Base-by-base conservation (phyloP, 306 rosid species). In the Lablab purpureus region DNA sequence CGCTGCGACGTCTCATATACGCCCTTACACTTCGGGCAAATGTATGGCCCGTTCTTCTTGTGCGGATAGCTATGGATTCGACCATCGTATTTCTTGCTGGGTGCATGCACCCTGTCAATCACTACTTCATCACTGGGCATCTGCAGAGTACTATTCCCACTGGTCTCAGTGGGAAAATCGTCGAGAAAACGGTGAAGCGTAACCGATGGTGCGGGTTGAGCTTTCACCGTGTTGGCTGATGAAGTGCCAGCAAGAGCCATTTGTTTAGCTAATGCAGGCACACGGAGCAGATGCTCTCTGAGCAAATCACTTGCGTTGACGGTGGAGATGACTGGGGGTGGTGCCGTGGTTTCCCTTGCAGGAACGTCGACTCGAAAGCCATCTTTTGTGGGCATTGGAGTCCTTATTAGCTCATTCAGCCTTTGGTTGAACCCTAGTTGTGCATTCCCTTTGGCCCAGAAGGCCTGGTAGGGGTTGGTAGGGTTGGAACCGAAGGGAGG, bases 21-120 rank as follows among this genome's bases (percentile, higher is more conserved):
- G 1, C 25, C 15, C 1, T 2, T 60, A 19, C 83, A 80, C 56
- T 41, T 62, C 0, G 78, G 36, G 7, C 83, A 80, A 0, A 74
- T 72, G 67, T 80, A 80, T 0, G 78, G 83, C 18, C 83, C 83
- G 17, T 71, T 23, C 8, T 80, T 80, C 47, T 40, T 36, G 43
- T 25, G 40, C 10, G 50, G 74, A 8, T 50, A 18, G 12, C 79
- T 80, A 18, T 50, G 79, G 7, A 36, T 63, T 23, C 41, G 17
- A 27, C 79, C 83, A 63, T 80, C 83, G 6, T 32, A 58, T 0
- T 50, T 40, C 1, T 7, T n/a, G n/a, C n/a, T n/a, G n/a, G n/a
- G n/a, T n/a, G n/a, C n/a, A n/a, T n/a, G n/a, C n/a, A 0, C 6
- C 64, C 6, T 13, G 0, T 0, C 1, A 34, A 6, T 6, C 66